A percentile compares a stretch with the other conserved stretches of the same genome.
phyloP scores from a whole-genome alignment of 202 grass and related monocot species.

The Setaria italica region DNA sequence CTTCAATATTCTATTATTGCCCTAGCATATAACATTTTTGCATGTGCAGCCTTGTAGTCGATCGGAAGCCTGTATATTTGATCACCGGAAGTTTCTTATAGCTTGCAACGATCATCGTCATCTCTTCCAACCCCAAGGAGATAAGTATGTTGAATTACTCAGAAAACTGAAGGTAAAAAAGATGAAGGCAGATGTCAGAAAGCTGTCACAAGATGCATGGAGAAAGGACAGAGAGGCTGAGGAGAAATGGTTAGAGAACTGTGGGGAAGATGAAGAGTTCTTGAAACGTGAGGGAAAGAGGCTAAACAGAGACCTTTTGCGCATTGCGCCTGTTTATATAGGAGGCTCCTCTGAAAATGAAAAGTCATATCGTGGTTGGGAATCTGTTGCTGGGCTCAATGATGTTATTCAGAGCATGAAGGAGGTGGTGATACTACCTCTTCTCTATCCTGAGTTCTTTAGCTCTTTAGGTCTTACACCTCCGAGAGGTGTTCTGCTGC shows the following conservation, averaged over 20 bases:
- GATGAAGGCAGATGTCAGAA: slow-evolving; percentile 79
- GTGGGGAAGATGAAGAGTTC: slow-evolving; percentile 98
- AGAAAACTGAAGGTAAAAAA: slow-evolving; percentile 89
- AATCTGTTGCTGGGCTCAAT: slow-evolving; percentile 94
- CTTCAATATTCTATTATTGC: slow-evolving; percentile 33
- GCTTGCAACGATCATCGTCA: slow-evolving; percentile 90
- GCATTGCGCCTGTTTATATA: slow-evolving; percentile 93
- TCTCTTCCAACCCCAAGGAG: slow-evolving; percentile 88
- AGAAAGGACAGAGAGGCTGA: slow-evolving; percentile 90
- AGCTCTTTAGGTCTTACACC: slow-evolving; percentile 78
- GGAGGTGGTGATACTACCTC: slow-evolving; percentile 93
- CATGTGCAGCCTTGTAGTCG: slow-evolving; percentile 82
- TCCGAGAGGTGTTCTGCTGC: slow-evolving; percentile 93
- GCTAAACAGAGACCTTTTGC: slow-evolving; percentile 89
- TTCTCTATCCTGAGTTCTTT: slow-evolving; percentile 93
- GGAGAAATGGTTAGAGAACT: slow-evolving; percentile 99
- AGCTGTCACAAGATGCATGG: slow-evolving; percentile 78
- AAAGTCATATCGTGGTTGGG: slow-evolving; percentile 72
- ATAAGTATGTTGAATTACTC: slow-evolving; percentile 66
- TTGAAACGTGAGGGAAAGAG: slow-evolving; percentile 92
- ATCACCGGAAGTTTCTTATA: slow-evolving; percentile 99
- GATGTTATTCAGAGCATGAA: slow-evolving; percentile 95
- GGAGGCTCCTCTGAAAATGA: slow-evolving; percentile 78
- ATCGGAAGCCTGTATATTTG: slow-evolving; percentile 89
- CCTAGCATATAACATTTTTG: slow-evolving; percentile 39